Percentiles rank a stretch among this genome's conserved stretches.
phyloP scores from a whole-genome alignment of 108 stramenopile species.

The Cylindrotheca fusiformis region DNA sequence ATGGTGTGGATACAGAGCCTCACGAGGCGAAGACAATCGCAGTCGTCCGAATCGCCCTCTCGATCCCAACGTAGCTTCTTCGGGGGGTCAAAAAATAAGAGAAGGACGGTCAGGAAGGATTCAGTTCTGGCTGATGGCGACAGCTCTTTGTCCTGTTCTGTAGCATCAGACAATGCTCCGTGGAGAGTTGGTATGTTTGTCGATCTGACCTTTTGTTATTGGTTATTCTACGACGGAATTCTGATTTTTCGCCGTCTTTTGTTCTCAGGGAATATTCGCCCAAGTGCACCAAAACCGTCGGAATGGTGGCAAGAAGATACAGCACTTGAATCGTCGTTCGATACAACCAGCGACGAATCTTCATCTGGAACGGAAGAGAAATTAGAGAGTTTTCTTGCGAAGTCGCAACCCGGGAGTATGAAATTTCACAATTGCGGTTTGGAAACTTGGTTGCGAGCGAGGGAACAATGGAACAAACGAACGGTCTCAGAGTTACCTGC shows the following conservation, averaged over 20 bases:
- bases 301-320: conserved; percentile 29
- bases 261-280: conserved; percentile 27
- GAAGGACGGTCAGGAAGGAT: conserved; percentile 17
- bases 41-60: conserved; percentile 21
- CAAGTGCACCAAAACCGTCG: conserved; percentile 12
- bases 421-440: conserved; percentile 43
- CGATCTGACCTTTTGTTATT: background rate
- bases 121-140: conserved; percentile 21
- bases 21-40: conserved; percentile 23
- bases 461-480: conserved; percentile 31
- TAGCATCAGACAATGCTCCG: conserved; percentile 12
- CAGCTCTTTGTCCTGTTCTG: conserved; percentile 6
- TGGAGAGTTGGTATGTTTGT: conserved; percentile 35
- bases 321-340: background rate
- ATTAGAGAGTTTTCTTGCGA: background rate
- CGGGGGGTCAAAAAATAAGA: conserved; percentile 18
- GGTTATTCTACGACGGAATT: background rate
- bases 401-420: background rate
- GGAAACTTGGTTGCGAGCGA: conserved; percentile 32
- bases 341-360: background rate
- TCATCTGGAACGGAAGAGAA: conserved; percentile 1
- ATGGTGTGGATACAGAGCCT: conserved; percentile 27
- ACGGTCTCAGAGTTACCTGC: conserved; percentile 25
- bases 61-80: conserved; percentile 17
- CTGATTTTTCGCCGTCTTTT: background rate